Percentiles rank a stretch among this genome's conserved stretches.
phyloP scores from a whole-genome alignment of 1,284 basidiomycete species.

The Coriolopsis trogii region DNA sequence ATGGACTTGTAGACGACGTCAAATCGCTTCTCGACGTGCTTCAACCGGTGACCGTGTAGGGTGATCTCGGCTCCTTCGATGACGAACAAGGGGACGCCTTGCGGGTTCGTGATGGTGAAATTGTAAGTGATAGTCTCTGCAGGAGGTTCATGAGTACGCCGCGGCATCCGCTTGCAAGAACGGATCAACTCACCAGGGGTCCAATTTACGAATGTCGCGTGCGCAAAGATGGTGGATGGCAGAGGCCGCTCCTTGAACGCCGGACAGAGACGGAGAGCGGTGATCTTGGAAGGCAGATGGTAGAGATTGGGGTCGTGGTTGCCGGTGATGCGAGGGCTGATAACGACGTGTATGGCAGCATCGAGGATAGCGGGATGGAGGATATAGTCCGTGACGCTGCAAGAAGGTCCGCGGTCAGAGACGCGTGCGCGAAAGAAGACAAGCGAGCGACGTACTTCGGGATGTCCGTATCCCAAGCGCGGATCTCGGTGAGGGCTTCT shows the following conservation, averaged over 20 bases:
- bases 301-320: slow-evolving; percentile 30
- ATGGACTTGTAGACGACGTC: slow-evolving; percentile 17
- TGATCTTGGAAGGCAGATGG: slow-evolving; percentile 35
- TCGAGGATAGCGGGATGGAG: slow-evolving; percentile 47
- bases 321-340: slow-evolving; percentile 32
- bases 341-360: slow-evolving; percentile 35
- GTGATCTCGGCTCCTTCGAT: slow-evolving; percentile 21
- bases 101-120: slow-evolving; percentile 18
- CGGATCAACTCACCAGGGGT: slow-evolving; percentile 27
- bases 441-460: slow-evolving; percentile 15
- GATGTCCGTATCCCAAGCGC: slow-evolving; percentile 7
- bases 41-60: slow-evolving; percentile 17
- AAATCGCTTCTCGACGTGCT: slow-evolving; percentile 12
- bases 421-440: background rate
- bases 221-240: slow-evolving; percentile 21
- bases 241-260: slow-evolving; percentile 15
- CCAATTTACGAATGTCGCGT: slow-evolving; percentile 26
- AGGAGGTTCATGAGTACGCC: background rate
- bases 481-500: slow-evolving; percentile 7
- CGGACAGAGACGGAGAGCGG: slow-evolving; percentile 23
- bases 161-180: background rate
- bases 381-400: slow-evolving; percentile 8
- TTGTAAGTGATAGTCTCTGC: slow-evolving; percentile 22
- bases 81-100: slow-evolving; percentile 18
- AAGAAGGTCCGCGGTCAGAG: too few relatives aligned